Conservation (phyloP, 768 basidiomycete genomes). For the Leccinellum albellum region DNA sequence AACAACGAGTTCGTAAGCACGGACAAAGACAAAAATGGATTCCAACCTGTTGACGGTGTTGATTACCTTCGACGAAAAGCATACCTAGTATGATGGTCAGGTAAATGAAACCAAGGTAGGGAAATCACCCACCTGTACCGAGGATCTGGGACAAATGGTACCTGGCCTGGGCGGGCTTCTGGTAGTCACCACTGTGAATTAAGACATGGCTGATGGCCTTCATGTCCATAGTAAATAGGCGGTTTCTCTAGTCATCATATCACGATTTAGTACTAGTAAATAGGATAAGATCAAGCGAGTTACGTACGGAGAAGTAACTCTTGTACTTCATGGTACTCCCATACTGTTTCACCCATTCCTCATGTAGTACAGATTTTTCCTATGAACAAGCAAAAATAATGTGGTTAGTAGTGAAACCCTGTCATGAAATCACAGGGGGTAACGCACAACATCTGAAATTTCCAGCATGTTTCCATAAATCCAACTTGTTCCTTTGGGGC, state of each 20-base stretch:
- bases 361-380: slow-evolving; percentile 8
- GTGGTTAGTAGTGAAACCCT: not conserved
- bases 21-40: not conserved
- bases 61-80: slow-evolving; percentile 12
- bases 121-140: not conserved
- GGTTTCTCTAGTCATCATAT: not conserved
- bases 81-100: not conserved
- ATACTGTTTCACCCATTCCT: slow-evolving; percentile 15
- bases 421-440: not conserved
- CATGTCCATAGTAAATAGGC: slow-evolving; percentile 1
- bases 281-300: too few relatives aligned
- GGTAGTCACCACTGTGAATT: slow-evolving; percentile 1
- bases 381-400: not conserved
- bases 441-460: slow-evolving; percentile 40
- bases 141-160: not conserved
- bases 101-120: not conserved
- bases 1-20: not conserved
- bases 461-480: slow-evolving; percentile 49
- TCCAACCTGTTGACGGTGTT: slow-evolving; percentile 36
- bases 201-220: slow-evolving; percentile 5
- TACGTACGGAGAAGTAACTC: slow-evolving; percentile 9
- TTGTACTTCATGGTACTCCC: slow-evolving; percentile 12
- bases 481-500: slow-evolving; percentile 41
- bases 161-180: slow-evolving; percentile 1
- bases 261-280: not conserved